Percentiles rank a stretch among this genome's conserved stretches.
Evolutionary conservation across 164 flowering plant genomes (phyloP).

Genomic region (Stephania cephalantha): DNA sequence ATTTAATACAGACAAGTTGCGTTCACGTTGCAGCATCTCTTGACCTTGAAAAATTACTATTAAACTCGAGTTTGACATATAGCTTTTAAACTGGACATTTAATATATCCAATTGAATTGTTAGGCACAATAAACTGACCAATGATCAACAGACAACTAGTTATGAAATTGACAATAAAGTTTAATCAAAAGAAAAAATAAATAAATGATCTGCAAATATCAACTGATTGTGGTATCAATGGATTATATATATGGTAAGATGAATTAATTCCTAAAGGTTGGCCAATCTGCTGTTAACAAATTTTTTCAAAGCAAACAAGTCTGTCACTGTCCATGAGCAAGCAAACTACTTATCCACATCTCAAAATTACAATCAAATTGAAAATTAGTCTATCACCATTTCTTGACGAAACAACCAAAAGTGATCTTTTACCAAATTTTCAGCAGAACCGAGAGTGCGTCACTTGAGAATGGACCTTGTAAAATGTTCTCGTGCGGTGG

Average conservation of each 20-base stretch:
- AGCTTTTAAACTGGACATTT: no score
- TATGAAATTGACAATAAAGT: no score
- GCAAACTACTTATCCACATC: not conserved
- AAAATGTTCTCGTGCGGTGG: conserved; percentile 62
- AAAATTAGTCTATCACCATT: not conserved
- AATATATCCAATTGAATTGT: no score
- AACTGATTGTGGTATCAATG: not conserved
- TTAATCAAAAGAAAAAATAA: no score
- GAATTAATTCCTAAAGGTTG: not conserved
- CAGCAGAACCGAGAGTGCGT: not conserved
- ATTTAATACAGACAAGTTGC: no score
- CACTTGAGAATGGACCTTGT: conserved; percentile 55
- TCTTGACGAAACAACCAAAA: not conserved
- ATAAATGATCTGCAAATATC: not conserved
- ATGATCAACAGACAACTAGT: no score
- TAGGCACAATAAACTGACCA: no score
- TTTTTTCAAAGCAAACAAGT: not conserved
- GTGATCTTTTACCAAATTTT: not conserved
- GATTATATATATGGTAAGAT: not conserved
- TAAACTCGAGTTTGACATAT: no score
- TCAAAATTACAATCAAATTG: not conserved
- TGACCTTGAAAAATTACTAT: no score
- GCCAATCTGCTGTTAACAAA: not conserved
- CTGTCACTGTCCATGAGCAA: not conserved
- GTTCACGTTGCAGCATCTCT: no score